Evolutionary conservation across 2,329 filamentous ascomycete genomes (phyloP).

Genomic region (Calonectria leucothoes): DNA sequence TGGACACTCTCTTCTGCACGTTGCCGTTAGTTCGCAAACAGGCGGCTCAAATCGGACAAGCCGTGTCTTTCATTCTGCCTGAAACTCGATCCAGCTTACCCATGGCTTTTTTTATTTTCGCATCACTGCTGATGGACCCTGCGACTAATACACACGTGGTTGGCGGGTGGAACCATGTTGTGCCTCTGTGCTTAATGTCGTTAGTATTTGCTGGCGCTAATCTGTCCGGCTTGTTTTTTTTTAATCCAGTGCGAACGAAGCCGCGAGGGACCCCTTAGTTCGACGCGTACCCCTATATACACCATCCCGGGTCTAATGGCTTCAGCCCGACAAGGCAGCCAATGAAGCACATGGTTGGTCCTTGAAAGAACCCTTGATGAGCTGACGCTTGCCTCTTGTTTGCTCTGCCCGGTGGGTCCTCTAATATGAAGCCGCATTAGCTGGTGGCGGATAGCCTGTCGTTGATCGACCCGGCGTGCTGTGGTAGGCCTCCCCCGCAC

Average conservation of each 20-base stretch:
- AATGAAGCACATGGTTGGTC: neutral
- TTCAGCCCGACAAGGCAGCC: neutral
- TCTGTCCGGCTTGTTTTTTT: no score
- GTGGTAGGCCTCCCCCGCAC: neutral
- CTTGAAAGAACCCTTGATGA: neutral
- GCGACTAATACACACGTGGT: neutral
- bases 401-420: neutral
- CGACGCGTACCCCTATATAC: neutral
- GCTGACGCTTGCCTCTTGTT: neutral
- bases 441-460: neutral
- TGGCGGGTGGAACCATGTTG: neutral
- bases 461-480: neutral
- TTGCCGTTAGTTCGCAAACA: neutral
- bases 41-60: neutral
- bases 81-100: neutral
- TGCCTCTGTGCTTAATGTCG: neutral
- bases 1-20: neutral
- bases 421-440: neutral
- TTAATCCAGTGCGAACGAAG: neutral
- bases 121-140: neutral
- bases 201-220: neutral
- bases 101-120: neutral
- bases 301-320: neutral
- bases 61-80: neutral
- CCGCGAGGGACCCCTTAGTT: neutral